Evolutionary conservation across 202 grass and related monocot genomes (phyloP), one percentile per base, ranked within the genome.

Genomic region (Carex arenaria): DNA sequence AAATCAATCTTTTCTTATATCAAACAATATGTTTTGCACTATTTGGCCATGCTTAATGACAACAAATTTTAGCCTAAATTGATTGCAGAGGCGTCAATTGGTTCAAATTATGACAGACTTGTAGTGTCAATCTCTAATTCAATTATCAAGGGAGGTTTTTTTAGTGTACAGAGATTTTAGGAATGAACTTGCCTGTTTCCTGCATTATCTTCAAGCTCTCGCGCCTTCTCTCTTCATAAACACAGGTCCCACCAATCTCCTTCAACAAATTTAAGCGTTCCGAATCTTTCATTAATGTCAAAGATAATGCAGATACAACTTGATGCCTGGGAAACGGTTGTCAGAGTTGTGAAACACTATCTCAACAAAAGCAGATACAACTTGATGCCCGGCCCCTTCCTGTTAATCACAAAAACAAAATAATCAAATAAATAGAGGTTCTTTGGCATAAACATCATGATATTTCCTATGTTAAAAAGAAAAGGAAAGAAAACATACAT

Each of bases 201-300:
- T 93, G 89, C 95, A 98, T 98, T 85, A 98, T 98, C 87, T 98
- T 98, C 91, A 95, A 95, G 83, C 93, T 98, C 64, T 98, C 95
- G 17, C 83, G 86, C 34, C 93, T 85, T 76, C 93, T 91, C 64
- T 98, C 95, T 85, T 98, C 95, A 20, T 98, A 98, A 75, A 98
- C 95, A 32, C 91, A 89, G 3, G 95, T 98, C 63, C 95, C 95
- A 83, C 95, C 95, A 76, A 98, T 98, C 85, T 98, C 95, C 90
- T 98, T 98, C 19, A 98, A 90, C 83, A 98, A 89, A 95, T 98
- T 89, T 85, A 98, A 80, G 40, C 95, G 91, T 83, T 98, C 95
- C 56, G 93, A 90, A 83, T 95, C 95, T 90, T 95, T 98, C 95
- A 98, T 98, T 84, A 98, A 88, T 73, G 95, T 98, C 82, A 98